Percentiles rank a stretch among this genome's conserved stretches.
phyloP scores from a whole-genome alignment of 331 rosid genomes.

The Ulmus americana region DNA sequence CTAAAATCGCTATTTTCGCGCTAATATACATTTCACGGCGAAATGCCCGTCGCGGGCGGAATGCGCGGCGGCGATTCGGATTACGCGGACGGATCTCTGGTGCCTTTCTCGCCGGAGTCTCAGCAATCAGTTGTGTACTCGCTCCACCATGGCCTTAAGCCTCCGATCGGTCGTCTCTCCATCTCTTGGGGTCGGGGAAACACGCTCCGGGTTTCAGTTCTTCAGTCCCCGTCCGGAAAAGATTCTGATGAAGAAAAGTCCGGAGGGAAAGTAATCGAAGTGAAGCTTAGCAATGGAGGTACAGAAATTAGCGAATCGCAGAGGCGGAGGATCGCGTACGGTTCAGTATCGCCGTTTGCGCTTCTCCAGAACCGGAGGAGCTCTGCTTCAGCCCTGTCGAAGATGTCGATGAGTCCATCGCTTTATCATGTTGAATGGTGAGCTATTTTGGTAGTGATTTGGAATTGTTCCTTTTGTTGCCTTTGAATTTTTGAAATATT shows the following conservation, averaged over 20 bases:
- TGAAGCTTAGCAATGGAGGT: conserved; percentile 56
- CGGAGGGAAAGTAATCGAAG: conserved; percentile 68
- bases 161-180: conserved; percentile 63
- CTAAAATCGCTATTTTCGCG: conserved; percentile 3
- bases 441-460: neutral
- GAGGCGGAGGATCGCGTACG: conserved; percentile 70
- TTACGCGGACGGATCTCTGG: conserved; percentile 34
- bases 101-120: conserved; percentile 37
- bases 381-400: conserved; percentile 43
- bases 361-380: conserved; percentile 74
- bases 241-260: conserved; percentile 24
- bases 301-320: conserved; percentile 50
- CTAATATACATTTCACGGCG: neutral
- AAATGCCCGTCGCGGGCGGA: conserved; percentile 36
- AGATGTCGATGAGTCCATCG: conserved; percentile 39
- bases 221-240: conserved; percentile 23
- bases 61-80: conserved; percentile 3
- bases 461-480: neutral
- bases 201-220: conserved; percentile 66
- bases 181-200: conserved; percentile 85
- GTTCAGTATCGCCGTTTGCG: conserved; percentile 78
- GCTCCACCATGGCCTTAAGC: conserved; percentile 55
- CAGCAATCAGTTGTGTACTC: conserved; percentile 37
- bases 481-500: neutral
- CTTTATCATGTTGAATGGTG: conserved; percentile 72